phyloP scores from a whole-genome alignment of 495 filamentous ascomycete genomes.

The Xylaria venustula region DNA sequence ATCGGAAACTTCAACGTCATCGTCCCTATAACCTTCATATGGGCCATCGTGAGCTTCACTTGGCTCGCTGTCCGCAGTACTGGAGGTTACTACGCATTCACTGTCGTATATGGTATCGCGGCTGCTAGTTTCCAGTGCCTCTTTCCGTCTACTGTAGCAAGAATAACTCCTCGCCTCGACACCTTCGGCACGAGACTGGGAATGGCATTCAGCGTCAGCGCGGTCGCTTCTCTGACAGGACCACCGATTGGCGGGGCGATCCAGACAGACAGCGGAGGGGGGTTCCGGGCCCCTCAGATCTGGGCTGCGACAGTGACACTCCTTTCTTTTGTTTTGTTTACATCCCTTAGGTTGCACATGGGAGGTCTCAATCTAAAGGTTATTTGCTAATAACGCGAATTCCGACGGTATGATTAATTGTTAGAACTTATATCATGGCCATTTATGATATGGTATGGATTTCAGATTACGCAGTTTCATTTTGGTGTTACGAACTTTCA shows the following conservation, averaged over 20 bases:
- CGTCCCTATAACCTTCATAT: conserved; percentile 52
- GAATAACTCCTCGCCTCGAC: conserved; percentile 59
- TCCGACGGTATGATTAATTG: too few species aligned
- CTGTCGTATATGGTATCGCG: conserved; percentile 60
- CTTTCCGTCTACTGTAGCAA: conserved; percentile 58
- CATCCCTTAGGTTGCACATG: conserved; percentile 42
- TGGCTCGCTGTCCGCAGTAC: conserved; percentile 58
- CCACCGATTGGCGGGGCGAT: conserved; percentile 67
- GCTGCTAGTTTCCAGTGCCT: conserved; percentile 63
- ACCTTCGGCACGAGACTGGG: conserved; percentile 65
- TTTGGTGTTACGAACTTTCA: too few species aligned
- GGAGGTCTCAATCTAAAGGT: conserved; percentile 23
- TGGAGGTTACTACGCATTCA: conserved; percentile 55
- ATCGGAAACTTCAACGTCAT: conserved; percentile 64
- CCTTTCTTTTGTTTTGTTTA: conserved; percentile 41
- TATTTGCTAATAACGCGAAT: conserved; percentile 30
- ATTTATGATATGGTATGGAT: too few species aligned
- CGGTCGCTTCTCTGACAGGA: conserved; percentile 63
- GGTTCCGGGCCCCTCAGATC: conserved; percentile 60
- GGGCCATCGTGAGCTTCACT: conserved; percentile 53
- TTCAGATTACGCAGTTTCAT: too few species aligned
- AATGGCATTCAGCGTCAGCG: conserved; percentile 66
- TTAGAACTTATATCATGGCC: too few species aligned
- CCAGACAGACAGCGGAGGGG: conserved; percentile 40
- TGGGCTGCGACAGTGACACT: conserved; percentile 48